A percentile compares a stretch with the other conserved stretches of the same genome.
phyloP scores from a whole-genome alignment of 805 yeast genomes.

The Wickerhamiella lipophila region DNA sequence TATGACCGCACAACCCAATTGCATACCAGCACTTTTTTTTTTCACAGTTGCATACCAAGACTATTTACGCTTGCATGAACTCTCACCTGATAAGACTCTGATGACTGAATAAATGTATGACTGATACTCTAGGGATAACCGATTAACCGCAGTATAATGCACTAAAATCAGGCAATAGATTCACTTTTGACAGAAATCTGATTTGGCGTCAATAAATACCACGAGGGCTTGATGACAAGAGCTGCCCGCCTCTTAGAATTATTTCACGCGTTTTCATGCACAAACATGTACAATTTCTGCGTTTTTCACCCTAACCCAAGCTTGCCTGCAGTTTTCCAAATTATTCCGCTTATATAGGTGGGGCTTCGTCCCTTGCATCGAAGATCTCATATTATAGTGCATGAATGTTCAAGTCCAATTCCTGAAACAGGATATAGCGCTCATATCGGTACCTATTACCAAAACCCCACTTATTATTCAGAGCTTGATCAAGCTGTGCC shows the following conservation, averaged over 20 bases:
- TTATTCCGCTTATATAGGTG: not conserved
- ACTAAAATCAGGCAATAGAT: no score
- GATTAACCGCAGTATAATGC: no score
- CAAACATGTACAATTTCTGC: not conserved
- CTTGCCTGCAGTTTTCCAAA: not conserved
- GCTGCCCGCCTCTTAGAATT: no score
- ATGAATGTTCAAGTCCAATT: slow-evolving; percentile 15
- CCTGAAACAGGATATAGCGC: slow-evolving; percentile 3
- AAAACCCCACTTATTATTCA: slow-evolving; percentile 19
- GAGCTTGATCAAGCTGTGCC: slow-evolving; percentile 35
- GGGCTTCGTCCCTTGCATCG: not conserved
- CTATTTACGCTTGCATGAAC: not conserved
- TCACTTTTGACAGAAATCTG: no score
- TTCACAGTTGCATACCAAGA: not conserved
- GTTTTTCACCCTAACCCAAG: no score
- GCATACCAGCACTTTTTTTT: not conserved
- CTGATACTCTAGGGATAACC: not conserved
- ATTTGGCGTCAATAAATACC: no score
- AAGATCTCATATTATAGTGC: no score
- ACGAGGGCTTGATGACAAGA: no score
- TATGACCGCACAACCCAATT: not conserved
- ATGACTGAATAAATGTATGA: not conserved
- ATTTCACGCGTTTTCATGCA: not conserved
- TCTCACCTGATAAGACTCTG: not conserved
- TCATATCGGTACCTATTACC: slow-evolving; percentile 8